Base-by-base conservation (phyloP, 768 basidiomycete genomes). In the Obba rivulosa region DNA sequence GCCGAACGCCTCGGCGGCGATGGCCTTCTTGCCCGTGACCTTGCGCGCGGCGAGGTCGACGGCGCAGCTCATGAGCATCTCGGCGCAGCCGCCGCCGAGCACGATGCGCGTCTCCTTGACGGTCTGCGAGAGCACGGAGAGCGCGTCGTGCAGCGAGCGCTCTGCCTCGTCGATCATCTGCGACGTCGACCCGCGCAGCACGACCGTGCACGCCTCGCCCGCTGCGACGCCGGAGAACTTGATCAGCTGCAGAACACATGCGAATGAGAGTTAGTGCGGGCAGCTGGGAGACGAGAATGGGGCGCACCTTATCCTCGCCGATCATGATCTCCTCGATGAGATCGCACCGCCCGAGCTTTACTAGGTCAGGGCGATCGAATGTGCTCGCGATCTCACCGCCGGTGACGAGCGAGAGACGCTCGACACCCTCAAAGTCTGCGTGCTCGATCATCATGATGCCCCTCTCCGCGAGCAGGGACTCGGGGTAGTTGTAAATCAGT, bases 121-220 rank as follows among this genome's bases (percentile, higher is more conserved):
- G 0, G 95, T 98, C 62, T 99, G 96, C 14, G 94, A 95, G 14
- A 99, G 77, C 3, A 99, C 96, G 0, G 92, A 95, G 9, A 99
- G 84, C 3, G 96, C 96, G 57, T 99, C 96, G 62, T 98, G 96
- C 39, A 99, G 72, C 1, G 95, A 98, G 10, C 96, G 86, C 61
- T 98, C 96, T 1, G 96, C 96, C 66, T 99, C 96, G 59, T 98
- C 96, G 21, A 99, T 87, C 95, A 99, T 99, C 65, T 99, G 96
- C 53, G 85, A 87, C 18, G 96, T 98, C 34, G 94, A 96, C 13
- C 96, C 96, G 31, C 96, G 89, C 8, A 99, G 79, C 23, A 99
- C 95, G 45, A 98, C 93, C 0, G 96, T 99, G 66, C 96, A 98
- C 18, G 96, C 96, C 67, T 95, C 85, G 11, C 95, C 95, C 17